A percentile compares a stretch with the other conserved stretches of the same genome.
Evolutionary conservation across 2,329 filamentous ascomycete species (phyloP).

Genomic region (Xylariaceae sp.): DNA sequence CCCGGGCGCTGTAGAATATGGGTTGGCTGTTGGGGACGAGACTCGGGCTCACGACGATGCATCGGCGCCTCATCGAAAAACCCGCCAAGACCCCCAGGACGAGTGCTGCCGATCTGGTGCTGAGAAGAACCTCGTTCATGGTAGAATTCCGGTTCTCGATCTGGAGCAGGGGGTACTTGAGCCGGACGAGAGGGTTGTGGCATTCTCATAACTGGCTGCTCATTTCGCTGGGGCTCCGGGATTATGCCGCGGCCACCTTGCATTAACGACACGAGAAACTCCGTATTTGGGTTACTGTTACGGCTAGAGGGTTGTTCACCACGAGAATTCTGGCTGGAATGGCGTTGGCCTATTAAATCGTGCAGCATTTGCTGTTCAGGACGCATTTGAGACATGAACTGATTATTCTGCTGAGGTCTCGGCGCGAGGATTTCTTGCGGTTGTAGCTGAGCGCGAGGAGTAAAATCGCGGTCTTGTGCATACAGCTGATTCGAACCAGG

Average conservation of each 20-base stretch:
- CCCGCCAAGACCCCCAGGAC: slow-evolving; percentile 40
- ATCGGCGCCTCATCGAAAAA: slow-evolving; percentile 52
- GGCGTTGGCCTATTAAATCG: slow-evolving; percentile 57
- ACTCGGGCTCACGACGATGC: slow-evolving; percentile 46
- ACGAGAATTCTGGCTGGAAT: slow-evolving; percentile 51
- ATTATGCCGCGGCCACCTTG: slow-evolving; percentile 48
- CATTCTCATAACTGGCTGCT: slow-evolving; percentile 51
- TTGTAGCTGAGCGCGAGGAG: slow-evolving; percentile 39
- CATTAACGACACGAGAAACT: slow-evolving; percentile 85
- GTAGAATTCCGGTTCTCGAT: slow-evolving; percentile 47
- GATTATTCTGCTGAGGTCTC: slow-evolving; percentile 44
- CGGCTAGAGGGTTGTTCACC: slow-evolving; percentile 39
- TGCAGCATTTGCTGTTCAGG: slow-evolving; percentile 57
- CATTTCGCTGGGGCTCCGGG: slow-evolving; percentile 48
- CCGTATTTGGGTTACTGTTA: slow-evolving; percentile 63
- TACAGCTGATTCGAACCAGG: slow-evolving; percentile 48
- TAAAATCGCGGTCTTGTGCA: slow-evolving; percentile 40
- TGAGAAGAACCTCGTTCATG: slow-evolving; percentile 37
- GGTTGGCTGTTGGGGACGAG: slow-evolving; percentile 51
- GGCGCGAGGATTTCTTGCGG: slow-evolving; percentile 52
- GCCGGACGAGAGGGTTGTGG: slow-evolving; percentile 49
- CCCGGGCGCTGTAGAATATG: slow-evolving; percentile 60
- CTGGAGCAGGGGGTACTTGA: slow-evolving; percentile 43
- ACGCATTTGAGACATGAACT: slow-evolving; percentile 41
- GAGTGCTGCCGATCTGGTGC: slow-evolving; percentile 28